Percentiles rank a stretch among this genome's conserved stretches.
Evolutionary conservation across 2,329 filamentous ascomycete species (phyloP).

Genomic region (Cercospora zeae-maydis): DNA sequence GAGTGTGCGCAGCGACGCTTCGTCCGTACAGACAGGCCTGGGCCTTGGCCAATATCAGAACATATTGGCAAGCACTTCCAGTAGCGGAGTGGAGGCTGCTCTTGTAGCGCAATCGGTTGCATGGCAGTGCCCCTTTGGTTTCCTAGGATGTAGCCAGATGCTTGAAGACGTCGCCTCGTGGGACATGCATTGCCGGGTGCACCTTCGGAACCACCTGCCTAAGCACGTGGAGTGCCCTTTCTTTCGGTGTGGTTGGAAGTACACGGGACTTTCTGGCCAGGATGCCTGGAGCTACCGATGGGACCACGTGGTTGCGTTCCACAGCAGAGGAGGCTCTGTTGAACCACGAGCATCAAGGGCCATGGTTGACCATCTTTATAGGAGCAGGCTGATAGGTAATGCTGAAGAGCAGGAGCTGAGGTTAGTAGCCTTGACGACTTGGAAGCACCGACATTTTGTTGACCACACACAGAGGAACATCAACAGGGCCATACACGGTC

Average conservation of each 20-base stretch:
- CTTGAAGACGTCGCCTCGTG: slow-evolving; percentile 13
- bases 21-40: neutral
- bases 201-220: slow-evolving; percentile 20
- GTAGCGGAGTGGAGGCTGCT: neutral
- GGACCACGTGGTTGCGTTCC: slow-evolving; percentile 16
- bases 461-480: neutral
- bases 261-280: slow-evolving; percentile 6
- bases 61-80: neutral
- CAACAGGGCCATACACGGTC: neutral
- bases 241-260: slow-evolving; percentile 10
- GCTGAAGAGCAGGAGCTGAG: slow-evolving; percentile 23
- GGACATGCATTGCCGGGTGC: slow-evolving; percentile 21
- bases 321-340: slow-evolving; percentile 1
- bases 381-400: slow-evolving; percentile 13
- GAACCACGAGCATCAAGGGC: neutral
- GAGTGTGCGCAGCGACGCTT: neutral
- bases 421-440: slow-evolving; percentile 2
- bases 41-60: neutral
- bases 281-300: slow-evolving; percentile 21
- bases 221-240: slow-evolving; percentile 21
- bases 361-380: slow-evolving; percentile 22
- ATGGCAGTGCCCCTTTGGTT: slow-evolving; percentile 22
- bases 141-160: slow-evolving; percentile 20
- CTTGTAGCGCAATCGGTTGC: neutral
- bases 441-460: neutral